phyloP scores from a whole-genome alignment of 371 early-diverging fungal genomes.

The Chytridium lagenaria region DNA sequence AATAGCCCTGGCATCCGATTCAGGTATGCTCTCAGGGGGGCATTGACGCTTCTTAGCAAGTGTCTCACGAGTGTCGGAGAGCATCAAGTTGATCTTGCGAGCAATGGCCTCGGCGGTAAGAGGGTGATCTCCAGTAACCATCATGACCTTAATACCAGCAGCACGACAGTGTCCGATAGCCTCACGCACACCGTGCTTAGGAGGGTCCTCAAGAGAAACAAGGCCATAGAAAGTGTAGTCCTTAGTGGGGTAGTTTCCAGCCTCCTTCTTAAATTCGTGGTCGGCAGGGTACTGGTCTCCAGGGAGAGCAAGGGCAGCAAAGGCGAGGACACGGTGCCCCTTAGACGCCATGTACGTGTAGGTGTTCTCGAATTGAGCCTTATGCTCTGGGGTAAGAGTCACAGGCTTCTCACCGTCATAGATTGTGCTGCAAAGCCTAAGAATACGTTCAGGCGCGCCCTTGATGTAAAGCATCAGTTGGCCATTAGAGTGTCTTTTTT shows the following conservation, averaged over 20 bases:
- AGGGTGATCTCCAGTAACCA: constrained; percentile 97
- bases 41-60: constrained; percentile 72
- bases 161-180: constrained; percentile 88
- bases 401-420: constrained; percentile 52
- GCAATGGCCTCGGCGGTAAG: constrained; percentile 73
- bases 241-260: constrained; percentile 12
- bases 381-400: constrained; percentile 66
- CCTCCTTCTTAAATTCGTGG: constrained; percentile 71
- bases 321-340: constrained; percentile 93
- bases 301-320: constrained; percentile 76
- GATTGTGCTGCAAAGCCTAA: constrained; percentile 70
- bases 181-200: constrained; percentile 96
- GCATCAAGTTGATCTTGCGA: constrained; percentile 89
- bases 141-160: constrained; percentile 94
- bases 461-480: constrained; percentile 78
- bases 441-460: constrained; percentile 94
- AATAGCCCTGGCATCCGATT: constrained; percentile 83
- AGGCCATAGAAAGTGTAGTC: constrained; percentile 74
- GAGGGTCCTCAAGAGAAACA: constrained; percentile 89
- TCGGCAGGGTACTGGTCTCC: constrained; percentile 70
- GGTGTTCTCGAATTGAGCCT: constrained; percentile 64
- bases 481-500: constrained; percentile 68
- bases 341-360: constrained; percentile 86
- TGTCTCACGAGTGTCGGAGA: constrained; percentile 81
- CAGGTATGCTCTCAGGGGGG: constrained; percentile 65